These are phyloP conservation scores for Corynascus novoguineensis DNA, from an alignment of 495 filamentous ascomycete genomes.

Conservation along the genomic window DNA sequence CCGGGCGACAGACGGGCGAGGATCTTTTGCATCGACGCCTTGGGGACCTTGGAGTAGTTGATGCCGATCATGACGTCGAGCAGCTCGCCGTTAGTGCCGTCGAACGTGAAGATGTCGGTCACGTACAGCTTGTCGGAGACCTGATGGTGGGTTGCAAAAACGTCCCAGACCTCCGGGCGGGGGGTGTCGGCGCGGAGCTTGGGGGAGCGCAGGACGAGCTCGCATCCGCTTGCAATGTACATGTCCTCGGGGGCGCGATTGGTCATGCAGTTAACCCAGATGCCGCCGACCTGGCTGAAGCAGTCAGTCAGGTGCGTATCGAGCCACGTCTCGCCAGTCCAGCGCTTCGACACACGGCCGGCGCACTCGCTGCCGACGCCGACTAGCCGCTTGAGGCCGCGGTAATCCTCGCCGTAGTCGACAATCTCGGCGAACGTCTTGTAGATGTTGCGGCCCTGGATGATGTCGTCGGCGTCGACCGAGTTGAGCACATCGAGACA, in stretches of 20 bases:
- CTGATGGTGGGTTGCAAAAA: constrained; percentile 38
- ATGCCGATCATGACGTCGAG: constrained; percentile 49
- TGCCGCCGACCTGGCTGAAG: constrained; percentile 50
- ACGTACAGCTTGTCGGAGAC: constrained; percentile 34
- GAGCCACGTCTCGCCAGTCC: not conserved
- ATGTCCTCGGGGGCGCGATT: constrained; percentile 37
- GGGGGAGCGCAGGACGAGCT: constrained; percentile 45
- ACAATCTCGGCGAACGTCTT: constrained; percentile 42
- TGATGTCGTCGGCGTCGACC: not conserved
- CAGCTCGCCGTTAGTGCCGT: constrained; percentile 36
- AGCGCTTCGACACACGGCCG: constrained; percentile 38
- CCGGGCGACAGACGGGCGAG: not conserved
- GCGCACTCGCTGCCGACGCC: constrained; percentile 40
- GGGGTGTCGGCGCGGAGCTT: constrained; percentile 16
- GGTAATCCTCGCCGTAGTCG: constrained; percentile 44
- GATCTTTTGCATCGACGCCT: constrained; percentile 37
- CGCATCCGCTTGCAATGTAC: constrained; percentile 45
- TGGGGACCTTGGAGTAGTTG: constrained; percentile 41
- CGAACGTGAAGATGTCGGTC: constrained; percentile 51
- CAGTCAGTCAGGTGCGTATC: not conserved
- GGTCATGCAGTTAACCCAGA: constrained; percentile 51
- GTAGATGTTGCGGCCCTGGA: constrained; percentile 42
- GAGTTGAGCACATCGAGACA: constrained; percentile 21
- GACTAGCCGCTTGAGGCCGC: constrained; percentile 44
- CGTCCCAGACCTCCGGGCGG: constrained; percentile 35